These are phyloP conservation scores for Thalassiosira oceanica DNA, from an alignment of 352 stramenopile species.

Conservation along the genomic window DNA sequence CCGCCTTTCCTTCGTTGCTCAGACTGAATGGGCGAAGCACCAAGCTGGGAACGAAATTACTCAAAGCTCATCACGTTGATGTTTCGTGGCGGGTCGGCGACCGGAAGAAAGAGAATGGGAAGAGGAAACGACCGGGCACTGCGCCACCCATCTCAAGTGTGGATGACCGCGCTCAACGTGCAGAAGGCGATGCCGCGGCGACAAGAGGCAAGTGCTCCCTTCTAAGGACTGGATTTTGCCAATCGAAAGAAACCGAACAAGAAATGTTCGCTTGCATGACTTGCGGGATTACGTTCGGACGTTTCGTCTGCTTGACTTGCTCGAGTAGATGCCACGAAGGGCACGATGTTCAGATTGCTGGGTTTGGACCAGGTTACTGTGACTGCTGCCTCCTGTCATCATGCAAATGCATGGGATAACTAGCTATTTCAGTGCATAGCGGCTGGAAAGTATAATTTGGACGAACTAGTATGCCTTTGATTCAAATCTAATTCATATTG, in stretches of 20 bases:
- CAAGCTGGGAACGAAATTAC: background rate
- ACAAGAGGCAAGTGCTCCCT: conserved; percentile 13
- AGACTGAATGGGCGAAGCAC: conserved; percentile 26
- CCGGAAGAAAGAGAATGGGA: background rate
- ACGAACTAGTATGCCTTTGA: too few species aligned
- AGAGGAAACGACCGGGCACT: background rate
- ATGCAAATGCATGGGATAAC: conserved; percentile 10
- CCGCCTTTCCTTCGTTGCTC: conserved; percentile 12
- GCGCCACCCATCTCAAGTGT: background rate
- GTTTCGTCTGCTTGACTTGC: conserved; percentile 21
- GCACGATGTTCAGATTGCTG: conserved; percentile 20
- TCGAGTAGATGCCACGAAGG: conserved; percentile 11
- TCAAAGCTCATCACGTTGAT: conserved; percentile 7
- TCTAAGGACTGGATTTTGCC: conserved; percentile 16
- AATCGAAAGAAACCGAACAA: conserved; percentile 9
- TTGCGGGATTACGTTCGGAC: conserved; percentile 16
- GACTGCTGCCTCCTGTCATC: conserved; percentile 20
- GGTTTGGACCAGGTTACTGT: conserved; percentile 14
- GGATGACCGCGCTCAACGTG: background rate
- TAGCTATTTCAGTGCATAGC: background rate
- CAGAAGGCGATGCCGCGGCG: background rate
- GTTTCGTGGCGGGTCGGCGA: conserved; percentile 19
- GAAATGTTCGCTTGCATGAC: conserved; percentile 31
- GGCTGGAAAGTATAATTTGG: too few species aligned
- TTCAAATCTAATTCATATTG: too few species aligned